Evolutionary conservation across 1,139 yeast genomes (phyloP).

Genomic region (Zygosaccharomyces sapae): DNA sequence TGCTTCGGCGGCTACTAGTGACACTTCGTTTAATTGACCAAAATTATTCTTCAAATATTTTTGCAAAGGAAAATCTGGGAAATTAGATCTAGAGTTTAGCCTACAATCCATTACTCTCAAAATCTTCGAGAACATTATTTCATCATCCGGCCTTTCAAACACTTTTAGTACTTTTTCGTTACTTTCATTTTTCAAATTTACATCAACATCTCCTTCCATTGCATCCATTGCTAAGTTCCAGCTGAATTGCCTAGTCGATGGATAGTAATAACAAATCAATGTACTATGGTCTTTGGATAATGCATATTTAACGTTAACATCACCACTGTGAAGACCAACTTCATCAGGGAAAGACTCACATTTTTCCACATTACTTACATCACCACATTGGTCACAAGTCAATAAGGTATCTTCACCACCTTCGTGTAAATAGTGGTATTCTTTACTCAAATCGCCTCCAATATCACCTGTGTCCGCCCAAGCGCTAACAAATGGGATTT

Average conservation of each 20-base stretch:
- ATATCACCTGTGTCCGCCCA: slow-evolving; percentile 91
- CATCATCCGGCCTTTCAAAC: slow-evolving; percentile 39
- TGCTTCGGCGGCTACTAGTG: slow-evolving; percentile 62
- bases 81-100: slow-evolving; percentile 52
- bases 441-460: slow-evolving; percentile 88
- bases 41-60: slow-evolving; percentile 57
- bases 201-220: slow-evolving; percentile 48
- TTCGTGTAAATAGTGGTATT: slow-evolving; percentile 73
- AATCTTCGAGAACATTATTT: slow-evolving; percentile 47
- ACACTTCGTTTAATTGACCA: slow-evolving; percentile 58
- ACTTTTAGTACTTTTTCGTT: slow-evolving; percentile 39
- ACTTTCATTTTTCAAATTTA: slow-evolving; percentile 23
- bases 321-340: slow-evolving; percentile 34
- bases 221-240: slow-evolving; percentile 48
- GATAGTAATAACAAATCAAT: slow-evolving; percentile 66
- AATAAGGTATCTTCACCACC: slow-evolving; percentile 80
- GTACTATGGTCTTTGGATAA: slow-evolving; percentile 48
- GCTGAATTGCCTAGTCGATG: slow-evolving; percentile 51
- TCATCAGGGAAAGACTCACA: slow-evolving; percentile 50
- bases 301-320: slow-evolving; percentile 48
- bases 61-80: slow-evolving; percentile 65
- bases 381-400: slow-evolving; percentile 59
- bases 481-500: slow-evolving; percentile 72
- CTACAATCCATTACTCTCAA: slow-evolving; percentile 67
- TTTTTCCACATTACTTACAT: slow-evolving; percentile 68